Evolutionary conservation across 1,139 yeast genomes (phyloP), one percentile per base, ranked within the genome.

Genomic region (Nakaseomyces delphensis): DNA sequence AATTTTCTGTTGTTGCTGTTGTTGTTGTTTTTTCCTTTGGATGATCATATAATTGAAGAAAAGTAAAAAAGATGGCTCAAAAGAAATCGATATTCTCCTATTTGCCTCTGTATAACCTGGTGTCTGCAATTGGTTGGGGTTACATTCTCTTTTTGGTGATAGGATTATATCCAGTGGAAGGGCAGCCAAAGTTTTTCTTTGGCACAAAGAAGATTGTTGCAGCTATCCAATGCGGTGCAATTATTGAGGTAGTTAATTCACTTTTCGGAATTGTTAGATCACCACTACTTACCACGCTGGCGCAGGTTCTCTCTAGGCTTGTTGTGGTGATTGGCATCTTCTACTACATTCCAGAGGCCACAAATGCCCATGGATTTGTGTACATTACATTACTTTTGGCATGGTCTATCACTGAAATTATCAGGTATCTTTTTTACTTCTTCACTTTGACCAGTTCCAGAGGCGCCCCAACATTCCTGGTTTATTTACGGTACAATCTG

Each of bases 331-430:
- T 85, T 70, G 96, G 97, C 11, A 74, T 91, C 42, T 78, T 86
- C 66, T 77, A 76, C 47, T 62, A 73, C 14, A 71, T 87, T 54
- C 96, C 97, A 10, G 81, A 74, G 49, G 87, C 77, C 28, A 78
- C 73, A 54, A 58, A 53, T 50, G 76, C 48, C 10, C 50, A 52
- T 15, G 68, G 78, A 44, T 76, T 79, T 74, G 69, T 76, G 38
- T 82, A 79, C 59, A 62, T 76, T 37, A 69, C 93, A 1, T 74
- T 91, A 63, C 71, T 79, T 38, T 57, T 79, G 43, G 91, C 96
- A 15, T 91, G 99, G 99, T 77, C 91, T 15, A 59, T 84, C 45
- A 86, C 97, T 27, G 99, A 91, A 64, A 74, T 86, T 40, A 79
- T 89, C 45, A 76, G 98, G 57, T 91, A 91, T 66, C 73, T 85